Conservation (phyloP, 345 rosid species). For the Anastatica hierochuntica region DNA sequence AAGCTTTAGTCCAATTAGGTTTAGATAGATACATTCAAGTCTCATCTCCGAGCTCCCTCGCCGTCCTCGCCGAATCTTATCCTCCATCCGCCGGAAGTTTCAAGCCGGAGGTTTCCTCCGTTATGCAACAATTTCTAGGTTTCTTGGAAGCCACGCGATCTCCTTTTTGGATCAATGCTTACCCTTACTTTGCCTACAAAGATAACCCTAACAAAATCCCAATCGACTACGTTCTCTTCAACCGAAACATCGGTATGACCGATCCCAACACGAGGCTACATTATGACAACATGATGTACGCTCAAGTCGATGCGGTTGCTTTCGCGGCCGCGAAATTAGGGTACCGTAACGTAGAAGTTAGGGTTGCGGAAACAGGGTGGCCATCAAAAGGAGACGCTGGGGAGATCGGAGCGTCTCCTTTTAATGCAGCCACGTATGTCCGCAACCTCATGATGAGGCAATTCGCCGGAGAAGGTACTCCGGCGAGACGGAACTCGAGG, state of each 20-base stretch:
- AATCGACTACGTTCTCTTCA: conserved; percentile 68
- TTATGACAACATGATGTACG: conserved; percentile 93
- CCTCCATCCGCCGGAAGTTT: conserved; percentile 90
- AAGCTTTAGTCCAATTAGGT: conserved; percentile 63
- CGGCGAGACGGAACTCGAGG: conserved; percentile 48
- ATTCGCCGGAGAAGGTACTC: conserved; percentile 72
- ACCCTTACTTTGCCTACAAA: conserved; percentile 92
- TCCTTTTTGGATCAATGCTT: conserved; percentile 96
- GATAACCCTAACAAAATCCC: conserved; percentile 44
- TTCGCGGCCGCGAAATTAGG: conserved; percentile 71
- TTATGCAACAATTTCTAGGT: conserved; percentile 50
- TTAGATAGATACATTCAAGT: conserved; percentile 58
- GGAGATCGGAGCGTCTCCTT: conserved; percentile 60
- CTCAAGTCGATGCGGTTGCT: conserved; percentile 73
- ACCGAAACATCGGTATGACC: conserved; percentile 70
- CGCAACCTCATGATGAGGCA: conserved; percentile 69
- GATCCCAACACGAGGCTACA: conserved; percentile 67
- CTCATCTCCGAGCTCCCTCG: conserved; percentile 64
- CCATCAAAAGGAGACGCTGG: conserved; percentile 79
- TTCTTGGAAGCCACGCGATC: conserved; percentile 49
- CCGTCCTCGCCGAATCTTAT: conserved; percentile 62
- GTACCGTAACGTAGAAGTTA: conserved; percentile 55
- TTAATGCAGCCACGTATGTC: conserved; percentile 67
- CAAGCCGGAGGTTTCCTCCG: conserved; percentile 40
- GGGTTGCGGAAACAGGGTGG: conserved; percentile 96